A percentile compares a stretch with the other conserved stretches of the same genome.
Evolutionary conservation across 1,284 basidiomycete species (phyloP).

Genomic region (Calocybe gambosa): DNA sequence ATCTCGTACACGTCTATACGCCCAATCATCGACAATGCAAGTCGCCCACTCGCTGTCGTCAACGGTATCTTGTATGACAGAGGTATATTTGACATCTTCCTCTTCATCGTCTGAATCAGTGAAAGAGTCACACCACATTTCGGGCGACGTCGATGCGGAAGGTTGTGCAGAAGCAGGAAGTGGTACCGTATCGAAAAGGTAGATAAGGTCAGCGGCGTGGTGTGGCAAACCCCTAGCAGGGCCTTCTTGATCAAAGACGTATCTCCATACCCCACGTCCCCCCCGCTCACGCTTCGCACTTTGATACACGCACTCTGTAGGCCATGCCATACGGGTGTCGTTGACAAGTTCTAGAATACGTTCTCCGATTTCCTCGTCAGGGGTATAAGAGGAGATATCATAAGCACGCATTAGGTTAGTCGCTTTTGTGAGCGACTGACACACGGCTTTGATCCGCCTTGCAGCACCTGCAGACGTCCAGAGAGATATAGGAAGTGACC

Average conservation of each 20-base stretch:
- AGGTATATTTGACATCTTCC: constrained; percentile 22
- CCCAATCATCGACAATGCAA: constrained; percentile 54
- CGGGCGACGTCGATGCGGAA: constrained; percentile 8
- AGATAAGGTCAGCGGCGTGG: constrained; percentile 64
- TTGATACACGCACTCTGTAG: constrained; percentile 54
- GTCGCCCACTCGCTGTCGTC: constrained; percentile 39
- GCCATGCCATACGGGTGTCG: constrained; percentile 69
- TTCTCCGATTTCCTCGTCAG: constrained; percentile 57
- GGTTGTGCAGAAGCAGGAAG: constrained; percentile 30
- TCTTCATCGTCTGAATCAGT: constrained; percentile 33
- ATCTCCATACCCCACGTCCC: constrained; percentile 61
- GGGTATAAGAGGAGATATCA: constrained; percentile 54
- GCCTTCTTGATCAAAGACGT: constrained; percentile 74
- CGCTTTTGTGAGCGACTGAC: constrained; percentile 58
- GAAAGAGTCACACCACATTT: constrained; percentile 29
- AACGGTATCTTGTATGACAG: constrained; percentile 11
- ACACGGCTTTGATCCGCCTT: constrained; percentile 63
- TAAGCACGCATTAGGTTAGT: constrained; percentile 58
- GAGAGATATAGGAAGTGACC: constrained; percentile 48
- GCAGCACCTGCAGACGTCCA: constrained; percentile 58
- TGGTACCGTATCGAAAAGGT: constrained; percentile 69
- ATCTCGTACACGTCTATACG: constrained; percentile 59
- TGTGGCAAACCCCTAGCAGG: constrained; percentile 56
- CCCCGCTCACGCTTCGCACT: constrained; percentile 40
- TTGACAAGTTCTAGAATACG: constrained; percentile 64